These are phyloP conservation scores for Umbelopsis sp. DNA, from an alignment of 371 early-diverging fungal species.

Conservation along the genomic window DNA sequence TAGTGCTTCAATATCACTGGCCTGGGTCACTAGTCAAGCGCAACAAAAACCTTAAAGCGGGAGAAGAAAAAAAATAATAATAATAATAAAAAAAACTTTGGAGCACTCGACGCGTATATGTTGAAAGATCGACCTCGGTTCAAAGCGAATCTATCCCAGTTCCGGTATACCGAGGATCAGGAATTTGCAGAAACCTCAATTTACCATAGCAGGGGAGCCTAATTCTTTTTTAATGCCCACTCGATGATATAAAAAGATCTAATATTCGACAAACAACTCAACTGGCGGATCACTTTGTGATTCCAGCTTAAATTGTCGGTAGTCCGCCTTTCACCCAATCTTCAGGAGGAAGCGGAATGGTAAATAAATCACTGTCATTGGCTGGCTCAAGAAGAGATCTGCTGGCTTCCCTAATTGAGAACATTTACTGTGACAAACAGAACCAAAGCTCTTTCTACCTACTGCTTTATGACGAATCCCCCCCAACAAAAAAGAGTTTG, in stretches of 20 bases:
- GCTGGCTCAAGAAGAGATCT: not conserved
- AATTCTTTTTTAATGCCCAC: not conserved
- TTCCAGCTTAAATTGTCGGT: not conserved
- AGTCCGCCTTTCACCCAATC: not conserved
- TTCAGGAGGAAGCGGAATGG: constrained; percentile 10
- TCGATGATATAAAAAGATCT: not conserved
- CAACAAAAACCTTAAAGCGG: constrained; percentile 9
- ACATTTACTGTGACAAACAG: constrained; percentile 10
- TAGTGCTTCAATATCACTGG: constrained; percentile 17
- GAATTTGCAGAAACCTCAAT: too few species aligned
- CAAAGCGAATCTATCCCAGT: constrained; percentile 3
- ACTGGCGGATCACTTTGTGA: constrained; percentile 17
- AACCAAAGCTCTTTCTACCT: not conserved
- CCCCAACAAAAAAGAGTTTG: constrained; percentile 18
- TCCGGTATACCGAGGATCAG: not conserved
- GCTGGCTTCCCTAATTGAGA: constrained; percentile 10
- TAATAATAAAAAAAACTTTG: not conserved
- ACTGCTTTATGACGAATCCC: not conserved
- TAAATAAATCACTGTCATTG: not conserved
- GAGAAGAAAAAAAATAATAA: not conserved
- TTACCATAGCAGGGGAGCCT: too few species aligned
- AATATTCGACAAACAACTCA: not conserved
- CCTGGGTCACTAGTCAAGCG: constrained; percentile 15
- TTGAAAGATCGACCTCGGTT: constrained; percentile 11
- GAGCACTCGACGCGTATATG: not conserved